Percentiles rank a stretch among this genome's conserved stretches.
Conservation (phyloP, 306 rosid genomes). For the Cotoneaster glaucophyllus region DNA sequence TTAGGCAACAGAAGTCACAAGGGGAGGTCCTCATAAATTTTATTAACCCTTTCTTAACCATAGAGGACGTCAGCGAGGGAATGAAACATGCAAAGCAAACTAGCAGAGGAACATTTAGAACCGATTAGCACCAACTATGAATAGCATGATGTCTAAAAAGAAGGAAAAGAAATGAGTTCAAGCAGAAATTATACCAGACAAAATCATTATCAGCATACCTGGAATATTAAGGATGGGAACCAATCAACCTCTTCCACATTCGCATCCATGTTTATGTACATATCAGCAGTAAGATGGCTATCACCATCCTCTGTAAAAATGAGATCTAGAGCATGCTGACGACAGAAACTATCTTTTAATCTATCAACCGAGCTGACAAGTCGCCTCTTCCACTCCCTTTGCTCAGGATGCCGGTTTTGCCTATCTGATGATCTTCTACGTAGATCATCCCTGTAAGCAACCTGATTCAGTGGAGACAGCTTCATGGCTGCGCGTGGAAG, state of each 20-base stretch:
- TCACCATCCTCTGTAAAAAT: conserved; percentile 95
- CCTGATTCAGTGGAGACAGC: conserved; percentile 62
- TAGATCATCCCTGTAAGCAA: conserved; percentile 55
- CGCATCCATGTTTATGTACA: conserved; percentile 82
- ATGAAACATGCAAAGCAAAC: background rate
- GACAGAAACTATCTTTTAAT: conserved; percentile 89
- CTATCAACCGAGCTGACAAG: conserved; percentile 80
- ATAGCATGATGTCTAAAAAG: background rate
- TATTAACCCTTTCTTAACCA: background rate
- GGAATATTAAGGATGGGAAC: conserved; percentile 83
- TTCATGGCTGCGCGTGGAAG: conserved; percentile 99
- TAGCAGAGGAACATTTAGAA: background rate
- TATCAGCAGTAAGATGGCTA: conserved; percentile 88
- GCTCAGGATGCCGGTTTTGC: conserved; percentile 98
- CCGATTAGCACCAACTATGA: background rate
- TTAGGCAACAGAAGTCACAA: background rate
- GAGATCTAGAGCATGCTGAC: conserved; percentile 87
- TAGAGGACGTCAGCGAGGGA: background rate
- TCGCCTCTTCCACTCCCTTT: conserved; percentile 95
- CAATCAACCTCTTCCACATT: conserved; percentile 76
- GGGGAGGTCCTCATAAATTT: background rate
- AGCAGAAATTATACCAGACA: background rate
- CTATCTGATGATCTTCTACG: conserved; percentile 71
- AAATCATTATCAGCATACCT: conserved; percentile 42
- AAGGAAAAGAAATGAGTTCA: conserved; percentile 5